A percentile compares a stretch with the other conserved stretches of the same genome.
Evolutionary conservation across 78 protist genomes (phyloP).

Genomic region (Tieghemostelium lacteum): DNA sequence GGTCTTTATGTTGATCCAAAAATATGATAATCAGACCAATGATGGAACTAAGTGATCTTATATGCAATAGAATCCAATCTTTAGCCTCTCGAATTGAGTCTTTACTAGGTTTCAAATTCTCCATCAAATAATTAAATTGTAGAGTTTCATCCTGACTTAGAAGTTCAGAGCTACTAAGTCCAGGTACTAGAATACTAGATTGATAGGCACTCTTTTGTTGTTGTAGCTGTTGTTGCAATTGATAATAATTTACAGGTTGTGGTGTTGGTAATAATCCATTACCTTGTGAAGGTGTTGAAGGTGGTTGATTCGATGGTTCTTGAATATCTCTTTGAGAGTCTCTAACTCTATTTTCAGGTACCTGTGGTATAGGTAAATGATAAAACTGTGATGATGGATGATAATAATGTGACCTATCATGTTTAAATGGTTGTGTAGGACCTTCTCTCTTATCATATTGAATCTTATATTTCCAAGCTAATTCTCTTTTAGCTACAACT

Average conservation of each 20-base stretch:
- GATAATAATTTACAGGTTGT: background rate
- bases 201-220: background rate
- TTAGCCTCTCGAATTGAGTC: constrained; percentile 23
- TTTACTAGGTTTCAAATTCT: constrained; percentile 10
- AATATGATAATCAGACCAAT: constrained; percentile 11
- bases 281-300: background rate
- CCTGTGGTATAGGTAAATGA: background rate
- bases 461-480: constrained; percentile 5
- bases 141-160: constrained; percentile 4
- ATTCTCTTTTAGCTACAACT: constrained; percentile 1
- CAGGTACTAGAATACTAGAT: background rate
- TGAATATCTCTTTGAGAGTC: background rate
- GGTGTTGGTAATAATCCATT: background rate
- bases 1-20: background rate
- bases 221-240: too few species aligned
- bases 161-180: constrained; percentile 1
- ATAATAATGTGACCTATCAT: background rate
- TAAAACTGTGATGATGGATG: background rate
- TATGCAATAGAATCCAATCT: constrained; percentile 71
- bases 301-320: background rate
- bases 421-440: background rate
- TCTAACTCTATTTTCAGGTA: background rate
- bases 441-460: constrained; percentile 35
- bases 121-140: constrained; percentile 2
- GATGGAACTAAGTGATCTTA: constrained; percentile 20